A percentile compares a stretch with the other conserved stretches of the same genome.
These are phyloP conservation scores for Kwoniella shivajii DNA, from an alignment of 1,284 basidiomycete genomes.

Conservation along the genomic window DNA sequence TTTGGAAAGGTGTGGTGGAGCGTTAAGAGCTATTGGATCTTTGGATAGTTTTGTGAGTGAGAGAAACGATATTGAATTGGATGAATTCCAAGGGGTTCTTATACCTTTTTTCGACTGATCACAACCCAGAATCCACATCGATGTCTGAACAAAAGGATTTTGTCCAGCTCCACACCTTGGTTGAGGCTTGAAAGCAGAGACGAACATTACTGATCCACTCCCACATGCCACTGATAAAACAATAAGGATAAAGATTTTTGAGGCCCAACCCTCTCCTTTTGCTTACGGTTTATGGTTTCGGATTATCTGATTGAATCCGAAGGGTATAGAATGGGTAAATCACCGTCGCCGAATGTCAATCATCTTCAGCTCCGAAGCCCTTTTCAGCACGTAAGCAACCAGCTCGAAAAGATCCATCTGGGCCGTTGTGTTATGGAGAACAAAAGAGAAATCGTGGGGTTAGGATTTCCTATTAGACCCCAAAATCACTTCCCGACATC, in stretches of 20 bases:
- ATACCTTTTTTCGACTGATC: conserved; percentile 10
- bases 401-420: no score
- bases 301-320: no score
- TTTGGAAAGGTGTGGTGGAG: conserved; percentile 9
- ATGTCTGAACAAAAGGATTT: background rate
- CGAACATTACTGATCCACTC: no score
- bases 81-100: background rate
- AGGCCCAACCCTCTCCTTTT: conserved; percentile 1
- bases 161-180: background rate
- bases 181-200: background rate
- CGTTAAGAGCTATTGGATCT: background rate
- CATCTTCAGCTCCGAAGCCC: no score
- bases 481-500: no score
- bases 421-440: no score
- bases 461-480: no score
- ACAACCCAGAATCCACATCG: background rate
- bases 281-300: no score
- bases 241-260: conserved; percentile 1
- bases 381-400: no score
- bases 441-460: no score
- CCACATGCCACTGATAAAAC: background rate
- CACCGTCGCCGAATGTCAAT: no score
- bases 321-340: no score
- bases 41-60: background rate
- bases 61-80: background rate